Conservation (phyloP, 495 filamentous ascomycete species). For the Tuber microsphaerosporum region DNA sequence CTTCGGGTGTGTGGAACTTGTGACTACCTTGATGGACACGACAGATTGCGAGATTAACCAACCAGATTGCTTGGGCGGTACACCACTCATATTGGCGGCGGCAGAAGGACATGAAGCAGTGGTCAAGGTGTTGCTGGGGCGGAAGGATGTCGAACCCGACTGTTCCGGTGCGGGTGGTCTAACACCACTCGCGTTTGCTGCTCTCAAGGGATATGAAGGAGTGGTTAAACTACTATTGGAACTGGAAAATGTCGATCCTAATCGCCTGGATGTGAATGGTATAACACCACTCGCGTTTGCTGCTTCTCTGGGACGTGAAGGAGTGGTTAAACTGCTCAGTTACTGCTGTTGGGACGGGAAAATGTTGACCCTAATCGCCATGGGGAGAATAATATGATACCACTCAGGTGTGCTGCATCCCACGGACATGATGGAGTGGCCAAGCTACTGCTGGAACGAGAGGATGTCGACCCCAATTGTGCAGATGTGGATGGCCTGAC, state of each 20-base stretch:
- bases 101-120: not conserved
- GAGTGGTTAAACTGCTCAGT: not conserved
- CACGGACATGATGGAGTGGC: too few relatives aligned
- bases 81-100: not conserved
- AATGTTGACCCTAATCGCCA: too few relatives aligned
- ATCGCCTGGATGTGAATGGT: not conserved
- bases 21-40: not conserved
- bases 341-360: not conserved
- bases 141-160: not conserved
- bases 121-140: not conserved
- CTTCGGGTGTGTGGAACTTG: not conserved
- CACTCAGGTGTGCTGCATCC: not conserved
- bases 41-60: not conserved
- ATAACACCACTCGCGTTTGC: not conserved
- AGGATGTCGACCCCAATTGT: not conserved
- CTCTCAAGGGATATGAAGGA: not conserved
- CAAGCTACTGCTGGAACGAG: not conserved
- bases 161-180: not conserved
- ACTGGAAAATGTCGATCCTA: not conserved
- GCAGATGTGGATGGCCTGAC: too few relatives aligned
- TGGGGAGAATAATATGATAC: not conserved
- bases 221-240: too few relatives aligned
- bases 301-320: not conserved
- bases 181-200: not conserved
- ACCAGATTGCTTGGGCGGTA: not conserved